Evolutionary conservation across 2,329 filamentous ascomycete species (phyloP), one percentile per base, ranked within the genome.

Genomic region (Exserohilum turcica): DNA sequence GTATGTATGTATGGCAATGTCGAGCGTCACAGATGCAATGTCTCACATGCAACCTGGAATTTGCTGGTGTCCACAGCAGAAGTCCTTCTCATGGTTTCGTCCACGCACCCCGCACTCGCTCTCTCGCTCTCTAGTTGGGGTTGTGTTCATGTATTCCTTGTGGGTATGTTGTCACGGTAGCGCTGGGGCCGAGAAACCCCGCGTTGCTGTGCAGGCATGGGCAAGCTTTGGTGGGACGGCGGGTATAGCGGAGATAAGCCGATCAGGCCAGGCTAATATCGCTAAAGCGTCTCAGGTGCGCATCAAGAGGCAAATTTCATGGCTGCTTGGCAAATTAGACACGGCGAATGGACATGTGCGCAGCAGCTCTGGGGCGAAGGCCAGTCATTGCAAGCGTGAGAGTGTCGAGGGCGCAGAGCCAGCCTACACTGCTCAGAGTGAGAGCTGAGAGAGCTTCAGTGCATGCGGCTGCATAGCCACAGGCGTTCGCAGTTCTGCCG

Each of bases 181-280:
- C n/a, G n/a, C n/a, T n/a, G n/a, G n/a, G n/a, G 32, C 8, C 32
- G 3, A 18, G 10, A 13, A 35, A 16, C 8, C n/a, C 31, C 31
- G 12, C 15, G 15, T n/a, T 35, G 38, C 29, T 15, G 28, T 5
- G 21, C 24, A 13, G 32, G 15, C 32, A 35, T 7, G 13, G 13
- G 24, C 38, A 24, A 12, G n/a, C 29, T 43, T 43, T 13, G 8
- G 15, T 21, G 31, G 38, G 40, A n/a, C 43, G 16, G 31, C 49
- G 56, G 53, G 48, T 15, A 37, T 59, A 56, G 8, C 53, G 56
- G 56, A 48, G 47, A 43, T 57, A 57, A 48, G 40, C 8, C 31
- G 6, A 19, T 12, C 6, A 13, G 19, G 28, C 8, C 33, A 24
- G 21, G 4, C 36, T 21, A 38, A 35, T 32, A 51, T 32, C 10